These are phyloP conservation scores for Dendrobium nobile DNA, from an alignment of 106 monocot species.

Conservation along the genomic window DNA sequence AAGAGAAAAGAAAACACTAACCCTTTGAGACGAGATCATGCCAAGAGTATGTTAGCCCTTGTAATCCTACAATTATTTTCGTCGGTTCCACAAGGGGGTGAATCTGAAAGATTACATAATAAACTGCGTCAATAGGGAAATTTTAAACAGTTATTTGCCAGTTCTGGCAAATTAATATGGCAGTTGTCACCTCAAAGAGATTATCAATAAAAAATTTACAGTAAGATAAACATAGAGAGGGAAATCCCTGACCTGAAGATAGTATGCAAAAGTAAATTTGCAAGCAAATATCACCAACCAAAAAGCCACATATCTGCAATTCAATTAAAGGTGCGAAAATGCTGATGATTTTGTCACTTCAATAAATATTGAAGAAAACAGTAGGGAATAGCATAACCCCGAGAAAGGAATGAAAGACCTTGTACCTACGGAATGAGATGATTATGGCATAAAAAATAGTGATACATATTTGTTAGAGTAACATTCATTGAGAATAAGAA, in stretches of 20 bases:
- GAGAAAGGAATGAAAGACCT: neutral
- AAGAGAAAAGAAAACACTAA: slow-evolving; percentile 13
- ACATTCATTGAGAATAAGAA: no score
- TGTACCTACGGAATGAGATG: neutral
- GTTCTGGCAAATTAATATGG: neutral
- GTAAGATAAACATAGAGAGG: neutral
- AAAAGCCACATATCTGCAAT: slow-evolving; percentile 70
- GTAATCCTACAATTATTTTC: slow-evolving; percentile 51
- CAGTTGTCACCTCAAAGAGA: neutral
- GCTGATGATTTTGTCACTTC: neutral
- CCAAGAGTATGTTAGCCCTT: slow-evolving; percentile 74
- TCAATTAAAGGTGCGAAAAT: neutral
- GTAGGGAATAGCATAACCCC: neutral
- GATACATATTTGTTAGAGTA: no score
- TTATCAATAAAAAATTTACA: neutral
- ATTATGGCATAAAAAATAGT: neutral
- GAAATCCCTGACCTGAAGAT: slow-evolving; percentile 53
- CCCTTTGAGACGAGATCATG: slow-evolving; percentile 93
- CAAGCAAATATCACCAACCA: slow-evolving; percentile 79
- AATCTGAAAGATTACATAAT: slow-evolving; percentile 41
- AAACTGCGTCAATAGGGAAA: neutral
- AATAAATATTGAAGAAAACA: neutral
- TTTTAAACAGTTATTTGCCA: neutral
- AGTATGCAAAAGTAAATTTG: slow-evolving; percentile 79
- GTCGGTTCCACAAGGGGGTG: slow-evolving; percentile 77